Evolutionary conservation across 495 filamentous ascomycete species (phyloP).

Genomic region (Cladorrhinum samala): DNA sequence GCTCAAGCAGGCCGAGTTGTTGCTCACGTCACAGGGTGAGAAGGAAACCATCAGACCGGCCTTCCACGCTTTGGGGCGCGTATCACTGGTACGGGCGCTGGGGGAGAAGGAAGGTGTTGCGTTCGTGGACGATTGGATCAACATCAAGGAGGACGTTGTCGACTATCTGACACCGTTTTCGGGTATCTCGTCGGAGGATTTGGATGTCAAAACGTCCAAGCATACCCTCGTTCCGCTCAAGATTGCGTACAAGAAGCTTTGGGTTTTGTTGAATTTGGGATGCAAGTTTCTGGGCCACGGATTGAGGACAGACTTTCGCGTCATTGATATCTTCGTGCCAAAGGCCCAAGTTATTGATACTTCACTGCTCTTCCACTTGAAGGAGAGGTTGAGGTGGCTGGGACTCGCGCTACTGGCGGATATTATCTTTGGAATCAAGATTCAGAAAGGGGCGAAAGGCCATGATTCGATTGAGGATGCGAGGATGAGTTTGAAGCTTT

Average conservation of each 20-base stretch:
- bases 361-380: constrained; percentile 74
- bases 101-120: constrained; percentile 71
- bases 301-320: constrained; percentile 87
- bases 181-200: constrained; percentile 77
- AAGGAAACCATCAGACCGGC: constrained; percentile 79
- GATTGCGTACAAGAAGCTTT: constrained; percentile 93
- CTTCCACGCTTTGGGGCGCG: constrained; percentile 77
- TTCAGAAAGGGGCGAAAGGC: constrained; percentile 63
- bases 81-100: constrained; percentile 76
- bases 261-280: constrained; percentile 90
- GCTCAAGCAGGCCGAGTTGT: constrained; percentile 82
- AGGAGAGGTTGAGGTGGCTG: constrained; percentile 64
- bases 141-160: constrained; percentile 81
- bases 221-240: constrained; percentile 85
- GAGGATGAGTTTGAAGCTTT: constrained; percentile 78
- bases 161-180: constrained; percentile 94
- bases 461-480: constrained; percentile 96
- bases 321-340: constrained; percentile 94
- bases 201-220: constrained; percentile 64
- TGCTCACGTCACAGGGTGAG: constrained; percentile 85
- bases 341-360: constrained; percentile 90
- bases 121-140: constrained; percentile 97
- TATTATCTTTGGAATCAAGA: constrained; percentile 80
- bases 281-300: constrained; percentile 93
- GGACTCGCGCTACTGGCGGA: constrained; percentile 84